Base-by-base conservation (phyloP, 2,329 filamentous ascomycete genomes). In the Neonectria hederae region DNA sequence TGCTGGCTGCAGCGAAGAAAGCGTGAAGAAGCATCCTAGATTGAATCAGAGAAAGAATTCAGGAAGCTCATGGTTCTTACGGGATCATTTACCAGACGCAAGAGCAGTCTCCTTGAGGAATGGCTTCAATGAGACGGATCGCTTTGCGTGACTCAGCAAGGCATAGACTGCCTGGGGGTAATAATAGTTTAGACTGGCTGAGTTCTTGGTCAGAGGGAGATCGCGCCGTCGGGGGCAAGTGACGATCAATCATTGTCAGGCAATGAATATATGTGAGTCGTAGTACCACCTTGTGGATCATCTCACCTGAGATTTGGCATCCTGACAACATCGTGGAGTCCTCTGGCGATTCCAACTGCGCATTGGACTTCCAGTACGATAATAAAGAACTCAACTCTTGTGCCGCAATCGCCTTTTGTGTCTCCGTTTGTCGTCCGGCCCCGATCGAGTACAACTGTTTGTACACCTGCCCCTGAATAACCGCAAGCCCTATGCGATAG, bases 391-490 rank as follows among this genome's bases (percentile, higher is more conserved):
- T 59, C 5, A 76, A 61, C 56, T 74, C 68, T 59, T 72, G 59
- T 38, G 73, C 72, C 11, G 65, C 53, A 4, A 42, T 28, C 3
- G 48, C 52, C 9, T 56, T 65, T 13, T 68, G 63, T 0, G 40
- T 54, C 22, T 68, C 63, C 7, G 72, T 51, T 48, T 69, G 65
- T 59, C 69, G 67, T 42, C 51, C 53, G 26, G 74, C 75, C 22
- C 66, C 63, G 26, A 72, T 62, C 3, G 69, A 72, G 63, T 69
- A 73, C 4, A 73, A 52, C 21, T 63, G 60, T 49, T 72, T 73
- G 55, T 74, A 74, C 17, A 73, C 59, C 38, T 72, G 69, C 9
- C 71, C 70, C 45, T 73, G 72, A 14, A 74, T 73, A 13, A 74
- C 54, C 10, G 72, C 70, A 21, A 74, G 63, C 13, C 67, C 68